Evolutionary conservation across 1,284 basidiomycete species (phyloP), one percentile per base, ranked within the genome.

Genomic region (Naganishia liquefaciens): DNA sequence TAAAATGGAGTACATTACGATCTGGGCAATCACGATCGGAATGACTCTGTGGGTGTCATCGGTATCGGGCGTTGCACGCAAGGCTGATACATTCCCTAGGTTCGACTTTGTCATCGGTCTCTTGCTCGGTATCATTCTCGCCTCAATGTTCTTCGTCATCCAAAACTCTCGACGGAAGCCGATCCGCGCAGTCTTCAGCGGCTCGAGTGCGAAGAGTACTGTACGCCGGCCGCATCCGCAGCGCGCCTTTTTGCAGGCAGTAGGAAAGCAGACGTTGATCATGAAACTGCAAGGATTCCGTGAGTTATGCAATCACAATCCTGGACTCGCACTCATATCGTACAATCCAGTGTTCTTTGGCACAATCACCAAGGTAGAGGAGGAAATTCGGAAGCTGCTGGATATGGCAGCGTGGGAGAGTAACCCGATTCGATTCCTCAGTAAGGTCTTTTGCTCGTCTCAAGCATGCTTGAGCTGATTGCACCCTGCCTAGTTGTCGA

Each of bases 81-180:
- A 50, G 2, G 30, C 25, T 28, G 47, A 13, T 40, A 19, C 28
- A 2, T 7, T 0, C 33, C 23, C 15, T 55, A 77, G 86, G 3
- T 95, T 89, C 85, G 92, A 95, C 80, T 98, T 98, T 75, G 94
- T 98, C 30, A 87, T 90, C 68, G 95, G 95, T 1, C 90, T 99
- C 0, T 79, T 96, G 1, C 91, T 94, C 72, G 96, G 95, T 13
- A 91, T 97, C 73, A 81, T 95, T 64, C 86, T 93, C 63, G 92
- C 91, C 68, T 96, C 90, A 75, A 85, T 96, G 77, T 97, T 97
- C 81, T 98, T 99, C 74, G 96, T 99, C 25, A 84, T 98, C 2
- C 92, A 96, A 73, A 95, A 90, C 70, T 94, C 92, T 0, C 87
- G 88, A 69, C 78, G 90, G 21, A 80, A 85, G 50, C 91, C 93